These are phyloP conservation scores for Botrytis deweyae DNA, from an alignment of 2,329 filamentous ascomycete genomes.

Conservation along the genomic window DNA sequence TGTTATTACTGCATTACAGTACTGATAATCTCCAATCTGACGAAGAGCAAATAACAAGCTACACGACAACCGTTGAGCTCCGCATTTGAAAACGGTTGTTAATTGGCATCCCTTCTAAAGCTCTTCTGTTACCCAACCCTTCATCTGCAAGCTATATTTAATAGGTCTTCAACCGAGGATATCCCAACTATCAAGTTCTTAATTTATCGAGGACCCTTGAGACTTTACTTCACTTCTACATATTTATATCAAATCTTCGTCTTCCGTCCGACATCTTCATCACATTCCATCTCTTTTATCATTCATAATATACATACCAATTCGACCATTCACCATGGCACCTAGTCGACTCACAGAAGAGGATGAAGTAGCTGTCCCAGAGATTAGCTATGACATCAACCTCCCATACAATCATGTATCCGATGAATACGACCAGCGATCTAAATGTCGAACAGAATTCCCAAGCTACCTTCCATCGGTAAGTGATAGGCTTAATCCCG, in stretches of 20 bases:
- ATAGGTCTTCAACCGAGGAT: background rate
- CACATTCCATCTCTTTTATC: background rate
- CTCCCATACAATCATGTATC: slow-evolving; percentile 46
- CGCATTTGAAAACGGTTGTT: slow-evolving; percentile 18
- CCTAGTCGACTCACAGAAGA: slow-evolving; percentile 29
- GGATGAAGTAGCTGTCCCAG: slow-evolving; percentile 27
- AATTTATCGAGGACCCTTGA: background rate
- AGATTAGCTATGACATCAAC: slow-evolving; percentile 46
- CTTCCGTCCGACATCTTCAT: background rate
- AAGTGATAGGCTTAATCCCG: slow-evolving; percentile 2
- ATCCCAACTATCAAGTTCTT: slow-evolving; percentile 5
- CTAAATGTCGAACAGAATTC: slow-evolving; percentile 43
- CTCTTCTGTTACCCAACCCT: slow-evolving; percentile 8
- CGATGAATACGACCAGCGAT: slow-evolving; percentile 41
- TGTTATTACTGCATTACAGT: slow-evolving; percentile 19
- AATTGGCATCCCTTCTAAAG: slow-evolving; percentile 13
- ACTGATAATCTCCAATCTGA: slow-evolving; percentile 19
- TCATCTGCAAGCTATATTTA: slow-evolving; percentile 6
- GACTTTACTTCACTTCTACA: background rate
- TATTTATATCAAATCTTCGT: slow-evolving; percentile 22
- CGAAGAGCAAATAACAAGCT: slow-evolving; percentile 9
- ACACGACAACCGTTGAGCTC: slow-evolving; percentile 20
- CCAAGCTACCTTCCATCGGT: slow-evolving; percentile 46
- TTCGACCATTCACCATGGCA: slow-evolving; percentile 25
- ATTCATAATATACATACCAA: background rate